Evolutionary conservation across 768 basidiomycete species (phyloP).

Genomic region (Rhodocollybia butyracea): DNA sequence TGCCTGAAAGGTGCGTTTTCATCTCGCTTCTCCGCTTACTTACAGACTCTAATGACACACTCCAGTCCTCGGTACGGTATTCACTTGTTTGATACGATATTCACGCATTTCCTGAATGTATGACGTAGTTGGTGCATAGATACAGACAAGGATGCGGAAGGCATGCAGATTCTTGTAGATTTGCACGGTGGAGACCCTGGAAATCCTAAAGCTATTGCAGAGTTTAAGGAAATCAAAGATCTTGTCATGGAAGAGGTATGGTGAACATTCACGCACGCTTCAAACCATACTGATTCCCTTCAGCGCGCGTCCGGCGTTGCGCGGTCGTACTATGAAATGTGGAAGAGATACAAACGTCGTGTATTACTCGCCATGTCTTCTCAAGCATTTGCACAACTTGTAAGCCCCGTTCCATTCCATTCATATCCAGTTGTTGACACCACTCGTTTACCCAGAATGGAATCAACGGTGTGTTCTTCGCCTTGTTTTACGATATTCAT

Average conservation of each 20-base stretch:
- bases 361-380: constrained; percentile 94
- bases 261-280: neutral
- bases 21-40: neutral
- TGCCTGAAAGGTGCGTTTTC: constrained; percentile 48
- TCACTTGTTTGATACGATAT: neutral
- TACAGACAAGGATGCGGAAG: constrained; percentile 76
- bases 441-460: constrained; percentile 61
- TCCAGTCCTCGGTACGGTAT: constrained; percentile 48
- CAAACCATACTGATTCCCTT: neutral
- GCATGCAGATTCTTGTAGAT: constrained; percentile 83
- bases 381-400: constrained; percentile 93
- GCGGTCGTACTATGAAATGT: constrained; percentile 78
- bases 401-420: constrained; percentile 34
- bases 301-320: constrained; percentile 76
- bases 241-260: constrained; percentile 67
- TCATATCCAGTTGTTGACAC: neutral
- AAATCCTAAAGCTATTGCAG: constrained; percentile 67
- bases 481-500: constrained; percentile 6
- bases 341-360: constrained; percentile 81
- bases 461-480: constrained; percentile 68
- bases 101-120: neutral
- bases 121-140: constrained; percentile 81
- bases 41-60: neutral
- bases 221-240: constrained; percentile 88
- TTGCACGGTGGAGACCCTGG: constrained; percentile 80